Evolutionary conservation across 805 yeast genomes (phyloP).

Genomic region (Blastobotrys parvus): DNA sequence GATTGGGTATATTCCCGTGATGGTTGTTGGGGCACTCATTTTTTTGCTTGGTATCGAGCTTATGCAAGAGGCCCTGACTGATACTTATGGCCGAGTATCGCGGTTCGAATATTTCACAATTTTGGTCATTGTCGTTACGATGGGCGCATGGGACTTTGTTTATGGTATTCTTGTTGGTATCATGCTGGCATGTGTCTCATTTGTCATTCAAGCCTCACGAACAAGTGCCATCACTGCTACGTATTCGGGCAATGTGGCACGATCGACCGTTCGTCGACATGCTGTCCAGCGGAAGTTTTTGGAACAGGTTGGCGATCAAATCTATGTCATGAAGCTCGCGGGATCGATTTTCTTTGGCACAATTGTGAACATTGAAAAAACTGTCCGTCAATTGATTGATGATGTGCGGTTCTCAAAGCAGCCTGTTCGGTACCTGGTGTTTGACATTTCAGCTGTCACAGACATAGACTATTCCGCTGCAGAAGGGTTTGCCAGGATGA

Average conservation of each 20-base stretch:
- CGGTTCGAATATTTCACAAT: conserved; percentile 79
- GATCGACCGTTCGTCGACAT: conserved; percentile 88
- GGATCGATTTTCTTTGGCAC: conserved; percentile 94
- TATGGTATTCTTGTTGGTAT: conserved; percentile 87
- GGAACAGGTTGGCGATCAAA: conserved; percentile 81
- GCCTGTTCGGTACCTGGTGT: conserved; percentile 73
- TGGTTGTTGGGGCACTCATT: conserved; percentile 91
- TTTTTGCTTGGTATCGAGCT: conserved; percentile 87
- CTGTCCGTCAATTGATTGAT: conserved; percentile 59
- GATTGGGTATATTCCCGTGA: conserved; percentile 90
- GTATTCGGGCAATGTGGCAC: conserved; percentile 79
- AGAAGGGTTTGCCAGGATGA: conserved; percentile 84
- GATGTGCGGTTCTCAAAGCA: conserved; percentile 34
- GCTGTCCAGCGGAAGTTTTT: conserved; percentile 81
- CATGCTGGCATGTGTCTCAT: conserved; percentile 85
- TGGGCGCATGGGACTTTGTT: conserved; percentile 96
- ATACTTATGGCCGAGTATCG: conserved; percentile 70
- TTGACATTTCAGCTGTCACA: conserved; percentile 76
- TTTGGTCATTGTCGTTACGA: conserved; percentile 75
- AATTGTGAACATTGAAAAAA: conserved; percentile 80
- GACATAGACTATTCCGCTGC: conserved; percentile 91
- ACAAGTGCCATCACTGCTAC: conserved; percentile 73
- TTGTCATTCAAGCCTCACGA: conserved; percentile 85
- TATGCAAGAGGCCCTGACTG: conserved; percentile 75
- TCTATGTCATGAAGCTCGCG: conserved; percentile 75